A percentile compares a stretch with the other conserved stretches of the same genome.
These are phyloP conservation scores for Xylaria sp. DNA, from an alignment of 2,329 filamentous ascomycete species.

Conservation along the genomic window DNA sequence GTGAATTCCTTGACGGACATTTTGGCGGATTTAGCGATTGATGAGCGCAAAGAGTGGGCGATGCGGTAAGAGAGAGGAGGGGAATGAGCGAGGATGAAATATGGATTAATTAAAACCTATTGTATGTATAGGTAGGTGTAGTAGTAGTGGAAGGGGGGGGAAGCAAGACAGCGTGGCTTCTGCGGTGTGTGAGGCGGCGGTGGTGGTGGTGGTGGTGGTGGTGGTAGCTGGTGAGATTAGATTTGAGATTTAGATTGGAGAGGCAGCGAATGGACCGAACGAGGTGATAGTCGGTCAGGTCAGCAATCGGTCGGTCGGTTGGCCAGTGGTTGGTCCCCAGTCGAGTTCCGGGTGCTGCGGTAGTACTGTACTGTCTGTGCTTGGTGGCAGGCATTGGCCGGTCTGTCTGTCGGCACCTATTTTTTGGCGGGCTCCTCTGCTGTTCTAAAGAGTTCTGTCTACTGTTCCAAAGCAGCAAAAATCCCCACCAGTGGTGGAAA, in stretches of 20 bases:
- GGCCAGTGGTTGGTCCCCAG: neutral
- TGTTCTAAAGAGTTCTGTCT: slow-evolving; percentile 25
- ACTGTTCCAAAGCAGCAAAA: slow-evolving; percentile 4
- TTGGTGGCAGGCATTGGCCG: neutral
- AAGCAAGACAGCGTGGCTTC: slow-evolving; percentile 11
- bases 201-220: too few relatives aligned
- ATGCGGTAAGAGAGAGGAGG: neutral
- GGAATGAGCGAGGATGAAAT: slow-evolving; percentile 7
- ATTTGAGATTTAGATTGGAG: slow-evolving; percentile 7
- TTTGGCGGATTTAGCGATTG: slow-evolving; percentile 33
- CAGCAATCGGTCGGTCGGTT: neutral
- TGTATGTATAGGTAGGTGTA: too few relatives aligned
- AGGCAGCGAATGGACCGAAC: neutral
- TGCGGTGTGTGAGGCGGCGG: too few relatives aligned
- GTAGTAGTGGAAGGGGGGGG: neutral
- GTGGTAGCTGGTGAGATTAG: neutral
- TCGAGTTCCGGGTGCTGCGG: neutral
- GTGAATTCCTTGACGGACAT: slow-evolving; percentile 65
- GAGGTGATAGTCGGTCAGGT: slow-evolving; percentile 23
- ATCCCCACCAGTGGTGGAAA: slow-evolving; percentile 6
- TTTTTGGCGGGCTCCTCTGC: slow-evolving; percentile 7
- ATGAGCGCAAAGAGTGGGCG: neutral
- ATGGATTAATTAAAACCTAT: too few relatives aligned
- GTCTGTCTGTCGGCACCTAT: neutral
- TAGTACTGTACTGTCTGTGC: too few relatives aligned